phyloP scores from a whole-genome alignment of 495 filamentous ascomycete genomes.

The Gamarada debralockiae region DNA sequence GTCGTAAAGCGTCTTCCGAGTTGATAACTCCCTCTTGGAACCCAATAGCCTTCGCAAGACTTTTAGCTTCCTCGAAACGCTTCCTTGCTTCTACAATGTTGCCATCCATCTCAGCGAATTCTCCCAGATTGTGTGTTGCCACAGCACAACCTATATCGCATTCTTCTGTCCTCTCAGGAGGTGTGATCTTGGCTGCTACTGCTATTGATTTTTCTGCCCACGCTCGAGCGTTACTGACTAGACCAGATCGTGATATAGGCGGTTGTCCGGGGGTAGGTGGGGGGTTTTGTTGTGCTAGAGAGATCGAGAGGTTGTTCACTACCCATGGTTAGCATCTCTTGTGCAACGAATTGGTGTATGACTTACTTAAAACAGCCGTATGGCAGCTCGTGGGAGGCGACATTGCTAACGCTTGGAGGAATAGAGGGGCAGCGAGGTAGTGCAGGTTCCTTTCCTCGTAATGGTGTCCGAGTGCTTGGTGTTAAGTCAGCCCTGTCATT shows the following conservation, averaged over 20 bases:
- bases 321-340: neutral
- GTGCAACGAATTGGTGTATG: neutral
- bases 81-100: constrained; percentile 58
- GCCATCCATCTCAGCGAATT: constrained; percentile 70
- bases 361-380: constrained; percentile 67
- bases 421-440: constrained; percentile 82
- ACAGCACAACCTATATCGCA: constrained; percentile 84
- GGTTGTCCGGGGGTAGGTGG: constrained; percentile 30
- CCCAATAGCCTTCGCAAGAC: constrained; percentile 56
- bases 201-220: constrained; percentile 77
- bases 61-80: constrained; percentile 60
- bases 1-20: constrained; percentile 54
- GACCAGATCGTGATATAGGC: constrained; percentile 40
- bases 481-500: neutral
- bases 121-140: constrained; percentile 81
- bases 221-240: constrained; percentile 56
- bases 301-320: constrained; percentile 72
- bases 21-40: constrained; percentile 60
- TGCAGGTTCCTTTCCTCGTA: constrained; percentile 66
- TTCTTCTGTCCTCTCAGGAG: constrained; percentile 64
- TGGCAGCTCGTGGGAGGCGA: constrained; percentile 56
- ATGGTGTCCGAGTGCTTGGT: constrained; percentile 60
- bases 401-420: constrained; percentile 73
- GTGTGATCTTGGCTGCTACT: constrained; percentile 50
- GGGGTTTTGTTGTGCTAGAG: constrained; percentile 60